A percentile compares a stretch with the other conserved stretches of the same genome.
Evolutionary conservation across 2,329 filamentous ascomycete species (phyloP).

Genomic region (Chaetomiaceae sp.): DNA sequence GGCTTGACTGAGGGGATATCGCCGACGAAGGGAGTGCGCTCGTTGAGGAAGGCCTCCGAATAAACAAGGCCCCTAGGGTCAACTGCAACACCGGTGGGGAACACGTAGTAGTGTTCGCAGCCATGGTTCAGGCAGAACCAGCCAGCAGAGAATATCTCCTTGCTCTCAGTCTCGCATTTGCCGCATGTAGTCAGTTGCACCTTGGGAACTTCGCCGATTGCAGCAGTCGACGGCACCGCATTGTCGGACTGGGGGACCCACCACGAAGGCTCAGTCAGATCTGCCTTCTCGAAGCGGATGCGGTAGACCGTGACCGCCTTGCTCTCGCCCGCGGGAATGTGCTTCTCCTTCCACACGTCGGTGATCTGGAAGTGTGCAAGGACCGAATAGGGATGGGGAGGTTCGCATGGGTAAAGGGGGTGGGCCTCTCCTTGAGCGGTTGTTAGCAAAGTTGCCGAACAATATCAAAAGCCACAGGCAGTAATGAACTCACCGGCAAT

Average conservation of each 20-base stretch:
- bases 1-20: constrained; percentile 33
- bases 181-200: constrained; percentile 32
- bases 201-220: not conserved
- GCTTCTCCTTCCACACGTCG: constrained; percentile 61
- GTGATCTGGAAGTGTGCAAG: constrained; percentile 66
- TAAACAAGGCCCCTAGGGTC: constrained; percentile 42
- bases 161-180: constrained; percentile 36
- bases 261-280: constrained; percentile 50
- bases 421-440: constrained; percentile 44
- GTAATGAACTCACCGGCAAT: constrained; percentile 45
- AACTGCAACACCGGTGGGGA: constrained; percentile 26
- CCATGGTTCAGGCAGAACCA: constrained; percentile 31
- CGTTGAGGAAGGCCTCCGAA: constrained; percentile 51
- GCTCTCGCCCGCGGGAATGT: constrained; percentile 34
- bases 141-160: constrained; percentile 32
- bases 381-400: constrained; percentile 58
- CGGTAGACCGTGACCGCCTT: constrained; percentile 38
- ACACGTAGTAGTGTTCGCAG: constrained; percentile 49
- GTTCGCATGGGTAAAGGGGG: constrained; percentile 40
- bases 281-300: constrained; percentile 61
- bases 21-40: constrained; percentile 42
- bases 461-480: not conserved
- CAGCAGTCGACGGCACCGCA: constrained; percentile 18
- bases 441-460: not conserved
- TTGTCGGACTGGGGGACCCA: constrained; percentile 38